These are phyloP conservation scores for Parmelia sp. DNA, from an alignment of 495 filamentous ascomycete genomes.

Conservation along the genomic window DNA sequence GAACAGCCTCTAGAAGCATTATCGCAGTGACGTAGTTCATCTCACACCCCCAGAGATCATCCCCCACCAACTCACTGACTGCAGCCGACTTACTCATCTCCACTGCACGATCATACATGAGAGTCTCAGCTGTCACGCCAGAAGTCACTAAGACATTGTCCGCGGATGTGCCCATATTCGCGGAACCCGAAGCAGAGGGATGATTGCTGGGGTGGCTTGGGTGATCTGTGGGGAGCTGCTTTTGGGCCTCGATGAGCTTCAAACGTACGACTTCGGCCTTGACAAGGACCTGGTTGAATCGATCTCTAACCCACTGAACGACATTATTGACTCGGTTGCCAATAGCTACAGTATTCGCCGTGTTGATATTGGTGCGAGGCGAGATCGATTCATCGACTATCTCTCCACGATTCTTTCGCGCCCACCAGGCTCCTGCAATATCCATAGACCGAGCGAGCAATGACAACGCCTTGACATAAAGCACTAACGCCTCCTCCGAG, in stretches of 20 bases:
- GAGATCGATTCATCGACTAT: constrained; percentile 43
- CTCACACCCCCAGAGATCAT: constrained; percentile 83
- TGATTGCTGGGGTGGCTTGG: constrained; percentile 79
- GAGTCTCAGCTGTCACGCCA: constrained; percentile 86
- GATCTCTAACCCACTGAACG: constrained; percentile 87
- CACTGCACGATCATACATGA: constrained; percentile 96
- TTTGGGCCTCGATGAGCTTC: constrained; percentile 82
- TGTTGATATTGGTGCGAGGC: constrained; percentile 32
- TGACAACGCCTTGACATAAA: constrained; percentile 89
- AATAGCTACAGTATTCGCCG: constrained; percentile 47
- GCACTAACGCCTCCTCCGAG: constrained; percentile 89
- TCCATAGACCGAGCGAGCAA: constrained; percentile 94
- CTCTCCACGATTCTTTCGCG: constrained; percentile 64
- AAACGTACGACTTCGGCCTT: constrained; percentile 88
- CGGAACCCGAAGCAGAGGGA: constrained; percentile 44
- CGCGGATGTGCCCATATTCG: constrained; percentile 46
- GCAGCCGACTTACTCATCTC: constrained; percentile 94
- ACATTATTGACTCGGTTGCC: constrained; percentile 78
- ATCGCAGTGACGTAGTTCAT: constrained; percentile 90
- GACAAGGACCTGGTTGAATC: constrained; percentile 94
- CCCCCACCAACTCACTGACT: constrained; percentile 88
- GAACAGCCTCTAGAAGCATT: constrained; percentile 84
- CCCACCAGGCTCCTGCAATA: constrained; percentile 90
- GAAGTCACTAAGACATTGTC: constrained; percentile 60
- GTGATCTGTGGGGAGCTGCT: constrained; percentile 74